These are phyloP conservation scores for Blastobotrys aristatus DNA, from an alignment of 1,139 yeast genomes.

Conservation along the genomic window DNA sequence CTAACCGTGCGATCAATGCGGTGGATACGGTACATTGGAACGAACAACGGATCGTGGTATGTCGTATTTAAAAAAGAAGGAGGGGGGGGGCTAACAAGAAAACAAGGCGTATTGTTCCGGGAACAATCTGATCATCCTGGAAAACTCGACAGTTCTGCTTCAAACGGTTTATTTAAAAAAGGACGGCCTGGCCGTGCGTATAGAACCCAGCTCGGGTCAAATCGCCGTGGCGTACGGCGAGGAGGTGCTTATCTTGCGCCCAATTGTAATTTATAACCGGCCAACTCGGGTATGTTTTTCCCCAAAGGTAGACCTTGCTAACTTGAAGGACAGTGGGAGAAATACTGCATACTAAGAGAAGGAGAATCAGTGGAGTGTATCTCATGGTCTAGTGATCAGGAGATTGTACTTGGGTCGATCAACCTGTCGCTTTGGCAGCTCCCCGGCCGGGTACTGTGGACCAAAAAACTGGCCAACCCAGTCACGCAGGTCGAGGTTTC, in stretches of 20 bases:
- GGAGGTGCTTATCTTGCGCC: constrained; percentile 28
- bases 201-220: constrained; percentile 47
- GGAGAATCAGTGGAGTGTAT: constrained; percentile 33
- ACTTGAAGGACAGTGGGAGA: constrained; percentile 15
- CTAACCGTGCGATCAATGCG: constrained; percentile 52
- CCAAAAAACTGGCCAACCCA: constrained; percentile 41
- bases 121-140: constrained; percentile 67
- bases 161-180: constrained; percentile 71
- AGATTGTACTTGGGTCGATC: constrained; percentile 58
- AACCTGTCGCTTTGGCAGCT: constrained; percentile 49
- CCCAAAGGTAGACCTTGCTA: no score
- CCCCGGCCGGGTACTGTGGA: constrained; percentile 19
- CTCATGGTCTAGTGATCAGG: constrained; percentile 65
- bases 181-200: constrained; percentile 64
- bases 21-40: constrained; percentile 67
- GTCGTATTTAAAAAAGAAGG: constrained; percentile 16
- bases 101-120: constrained; percentile 73
- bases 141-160: constrained; percentile 47
- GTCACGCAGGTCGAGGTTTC: constrained; percentile 53
- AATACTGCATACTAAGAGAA: constrained; percentile 13
- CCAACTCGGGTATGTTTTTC: constrained; percentile 21
- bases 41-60: constrained; percentile 49
- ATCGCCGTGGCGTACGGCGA: constrained; percentile 44
- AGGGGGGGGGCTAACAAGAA: background rate
- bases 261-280: constrained; percentile 26